Evolutionary conservation across 2,329 filamentous ascomycete species (phyloP).

Genomic region (Ophiostoma ulmi): DNA sequence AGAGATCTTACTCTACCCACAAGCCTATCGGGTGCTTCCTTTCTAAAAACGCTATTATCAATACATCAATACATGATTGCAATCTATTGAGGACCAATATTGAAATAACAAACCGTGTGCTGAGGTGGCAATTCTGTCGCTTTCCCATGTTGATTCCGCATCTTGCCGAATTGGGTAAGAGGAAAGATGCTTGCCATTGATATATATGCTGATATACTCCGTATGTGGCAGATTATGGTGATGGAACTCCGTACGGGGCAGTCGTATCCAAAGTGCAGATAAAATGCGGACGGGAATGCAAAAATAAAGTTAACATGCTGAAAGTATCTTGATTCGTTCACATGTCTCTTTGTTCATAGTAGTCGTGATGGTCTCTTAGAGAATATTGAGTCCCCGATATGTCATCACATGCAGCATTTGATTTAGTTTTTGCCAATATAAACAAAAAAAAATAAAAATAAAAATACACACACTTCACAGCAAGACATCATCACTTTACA

Average conservation of each 20-base stretch:
- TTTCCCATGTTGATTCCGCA: slow-evolving; percentile 3
- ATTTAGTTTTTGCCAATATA: not conserved
- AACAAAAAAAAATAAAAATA: too few relatives aligned
- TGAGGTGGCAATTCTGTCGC: not conserved
- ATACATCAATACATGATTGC: not conserved
- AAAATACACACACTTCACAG: not conserved
- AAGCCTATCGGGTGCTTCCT: slow-evolving; percentile 3
- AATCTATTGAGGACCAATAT: not conserved
- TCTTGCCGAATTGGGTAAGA: not conserved
- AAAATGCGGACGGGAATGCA: not conserved
- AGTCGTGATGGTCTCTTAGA: not conserved
- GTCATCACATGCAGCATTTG: not conserved
- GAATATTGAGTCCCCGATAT: not conserved
- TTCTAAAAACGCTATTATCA: not conserved
- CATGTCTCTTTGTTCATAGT: not conserved
- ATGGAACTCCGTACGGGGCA: not conserved
- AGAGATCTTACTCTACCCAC: slow-evolving; percentile 5
- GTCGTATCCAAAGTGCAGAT: not conserved
- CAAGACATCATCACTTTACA: not conserved
- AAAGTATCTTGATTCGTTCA: slow-evolving; percentile 4
- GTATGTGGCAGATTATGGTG: not conserved
- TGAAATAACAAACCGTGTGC: not conserved
- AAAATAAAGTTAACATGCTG: not conserved
- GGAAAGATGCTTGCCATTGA: not conserved
- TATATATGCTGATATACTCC: not conserved